Base-by-base conservation (phyloP, 176 grass and related monocot genomes). In the Urochloa ruziziensis region DNA sequence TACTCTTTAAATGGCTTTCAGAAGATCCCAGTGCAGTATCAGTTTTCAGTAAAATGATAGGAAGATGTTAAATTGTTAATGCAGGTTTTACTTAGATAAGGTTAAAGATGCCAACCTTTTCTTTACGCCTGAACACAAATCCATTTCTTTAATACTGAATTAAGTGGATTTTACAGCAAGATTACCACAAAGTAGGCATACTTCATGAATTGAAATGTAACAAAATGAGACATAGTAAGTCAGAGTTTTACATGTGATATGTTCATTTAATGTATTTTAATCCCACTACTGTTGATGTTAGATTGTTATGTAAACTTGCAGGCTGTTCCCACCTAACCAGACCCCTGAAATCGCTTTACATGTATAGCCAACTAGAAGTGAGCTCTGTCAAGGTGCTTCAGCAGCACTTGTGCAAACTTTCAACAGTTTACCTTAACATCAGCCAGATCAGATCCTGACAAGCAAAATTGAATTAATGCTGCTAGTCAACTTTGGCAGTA, bases 151-250 rank as follows among this genome's bases (percentile, higher is more conserved):
- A 13, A 58, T 33, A 57, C 23, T 81, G 15, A 67, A 53, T 29
- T 54, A 53, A 67, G 47, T 68, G 63, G n/a, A 42, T 24, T 54
- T 76, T 49, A 30, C 27, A 49, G 18, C 46, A 84, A 77, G 73
- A 42, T 85, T 47, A 78, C 5, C 51, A 2, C 4, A 7, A 19
- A 27, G 74, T 36, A 84, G 61, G 28, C 67, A 73, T 18, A 29
- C 42, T 72, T 49, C 40, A 30, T 57, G n/a, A 40, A 44, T 52
- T 23, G 29, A 53, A 74, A 51, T 51, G 32, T 80, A 10, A 52
- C 15, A 47, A 79, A 65, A 17, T 19, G 47, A 25, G 60, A 33
- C 19, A 49, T 48, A 24, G 18, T 16, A 37, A 27, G 23, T 49
- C 46, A 74, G 12, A 42, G 5, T 79, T 23, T 33, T 64, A 79